These are phyloP conservation scores for Phylloporus rhodoxanthus DNA, from an alignment of 768 basidiomycete species.

Conservation along the genomic window DNA sequence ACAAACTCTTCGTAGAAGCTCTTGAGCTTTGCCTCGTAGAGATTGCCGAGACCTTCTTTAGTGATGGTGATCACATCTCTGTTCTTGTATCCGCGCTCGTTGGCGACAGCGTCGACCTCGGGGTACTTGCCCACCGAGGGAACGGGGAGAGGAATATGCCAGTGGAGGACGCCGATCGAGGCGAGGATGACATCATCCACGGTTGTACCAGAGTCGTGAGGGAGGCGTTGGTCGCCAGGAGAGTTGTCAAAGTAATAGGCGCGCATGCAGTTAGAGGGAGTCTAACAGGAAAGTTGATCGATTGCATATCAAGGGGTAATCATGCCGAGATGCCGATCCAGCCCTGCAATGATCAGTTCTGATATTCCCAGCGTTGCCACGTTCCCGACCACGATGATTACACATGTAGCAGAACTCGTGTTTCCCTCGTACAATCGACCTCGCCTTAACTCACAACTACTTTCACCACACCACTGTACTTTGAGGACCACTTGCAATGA, in stretches of 20 bases:
- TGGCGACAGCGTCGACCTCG: slow-evolving; percentile 55
- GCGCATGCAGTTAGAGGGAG: slow-evolving; percentile 54
- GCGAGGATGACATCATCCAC: slow-evolving; percentile 47
- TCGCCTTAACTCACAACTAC: background rate
- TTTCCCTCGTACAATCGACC: background rate
- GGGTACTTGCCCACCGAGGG: slow-evolving; percentile 36
- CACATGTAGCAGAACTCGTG: too few relatives aligned
- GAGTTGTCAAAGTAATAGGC: slow-evolving; percentile 73
- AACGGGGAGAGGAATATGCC: slow-evolving; percentile 57
- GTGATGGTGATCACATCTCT: slow-evolving; percentile 75
- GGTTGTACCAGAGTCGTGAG: slow-evolving; percentile 64
- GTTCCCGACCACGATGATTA: too few relatives aligned
- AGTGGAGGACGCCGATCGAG: slow-evolving; percentile 58
- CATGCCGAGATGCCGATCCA: too few relatives aligned
- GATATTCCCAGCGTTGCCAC: too few relatives aligned
- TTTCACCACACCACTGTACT: background rate
- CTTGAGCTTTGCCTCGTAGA: slow-evolving; percentile 78
- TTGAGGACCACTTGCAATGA: slow-evolving; percentile 3
- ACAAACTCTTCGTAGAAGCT: slow-evolving; percentile 78
- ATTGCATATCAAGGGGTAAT: too few relatives aligned
- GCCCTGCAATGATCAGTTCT: too few relatives aligned
- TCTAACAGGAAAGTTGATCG: too few relatives aligned
- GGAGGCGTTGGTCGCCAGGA: slow-evolving; percentile 74
- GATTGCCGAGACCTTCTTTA: slow-evolving; percentile 72
- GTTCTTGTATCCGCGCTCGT: slow-evolving; percentile 74